Percentiles rank a stretch among this genome's conserved stretches.
Evolutionary conservation across 2,329 filamentous ascomycete genomes (phyloP).

Genomic region (Fusarium tuaranense): DNA sequence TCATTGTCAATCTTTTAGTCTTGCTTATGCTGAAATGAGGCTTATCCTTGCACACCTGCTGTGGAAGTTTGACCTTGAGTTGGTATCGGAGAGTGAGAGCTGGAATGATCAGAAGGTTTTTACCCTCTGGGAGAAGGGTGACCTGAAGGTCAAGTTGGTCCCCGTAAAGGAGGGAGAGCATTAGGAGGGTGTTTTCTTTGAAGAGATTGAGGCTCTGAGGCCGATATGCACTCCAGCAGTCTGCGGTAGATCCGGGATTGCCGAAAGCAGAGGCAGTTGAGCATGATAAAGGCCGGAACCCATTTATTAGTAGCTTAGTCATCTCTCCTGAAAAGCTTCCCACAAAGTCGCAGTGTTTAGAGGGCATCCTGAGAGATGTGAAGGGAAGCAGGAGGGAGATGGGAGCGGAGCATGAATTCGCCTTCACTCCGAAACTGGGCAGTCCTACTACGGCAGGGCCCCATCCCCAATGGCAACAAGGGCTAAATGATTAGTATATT

Average conservation of each 20-base stretch:
- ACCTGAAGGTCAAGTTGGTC: background rate
- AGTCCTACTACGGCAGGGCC: background rate
- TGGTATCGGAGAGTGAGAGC: background rate
- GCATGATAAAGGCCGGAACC: background rate
- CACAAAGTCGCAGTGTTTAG: accelerated
- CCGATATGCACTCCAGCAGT: background rate
- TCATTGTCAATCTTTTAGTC: background rate
- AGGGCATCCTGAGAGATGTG: background rate
- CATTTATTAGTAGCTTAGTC: background rate
- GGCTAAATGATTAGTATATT: background rate
- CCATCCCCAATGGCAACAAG: background rate
- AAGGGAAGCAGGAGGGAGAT: background rate
- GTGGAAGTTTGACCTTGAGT: constrained; percentile 2
- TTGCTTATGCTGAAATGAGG: constrained; percentile 3
- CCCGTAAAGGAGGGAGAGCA: background rate
- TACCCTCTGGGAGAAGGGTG: background rate
- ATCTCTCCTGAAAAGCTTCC: accelerated
- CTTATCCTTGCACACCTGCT: background rate
- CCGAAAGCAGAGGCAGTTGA: no score
- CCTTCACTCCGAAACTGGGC: background rate
- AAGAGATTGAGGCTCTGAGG: background rate
- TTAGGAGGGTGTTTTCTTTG: background rate
- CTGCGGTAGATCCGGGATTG: no score
- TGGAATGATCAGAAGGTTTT: background rate
- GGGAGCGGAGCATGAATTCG: no score